A percentile compares a stretch with the other conserved stretches of the same genome.
Evolutionary conservation across 176 grass and related monocot species (phyloP).

Genomic region (Oryza brachyantha): DNA sequence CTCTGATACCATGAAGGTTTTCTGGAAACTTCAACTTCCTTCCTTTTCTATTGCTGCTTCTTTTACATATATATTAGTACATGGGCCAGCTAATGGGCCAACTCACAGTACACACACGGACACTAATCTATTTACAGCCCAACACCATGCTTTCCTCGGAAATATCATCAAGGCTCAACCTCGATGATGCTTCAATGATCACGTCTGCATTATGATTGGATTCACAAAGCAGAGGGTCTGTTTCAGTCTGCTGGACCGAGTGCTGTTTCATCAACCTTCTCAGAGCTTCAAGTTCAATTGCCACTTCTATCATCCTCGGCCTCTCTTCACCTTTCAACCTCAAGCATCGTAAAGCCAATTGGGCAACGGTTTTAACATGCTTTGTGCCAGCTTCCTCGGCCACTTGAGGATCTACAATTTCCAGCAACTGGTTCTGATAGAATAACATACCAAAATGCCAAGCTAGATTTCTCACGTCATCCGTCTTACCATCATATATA

Average conservation of each 20-base stretch:
- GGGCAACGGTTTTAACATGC: slow-evolving; percentile 44
- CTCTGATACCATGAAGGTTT: no score
- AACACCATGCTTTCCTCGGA: slow-evolving; percentile 10
- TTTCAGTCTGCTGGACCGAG: slow-evolving; percentile 9
- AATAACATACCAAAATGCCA: slow-evolving; percentile 34
- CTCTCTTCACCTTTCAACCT: slow-evolving; percentile 41
- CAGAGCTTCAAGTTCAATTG: slow-evolving; percentile 53
- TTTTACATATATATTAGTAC: no score
- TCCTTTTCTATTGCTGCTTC: no score
- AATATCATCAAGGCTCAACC: not conserved
- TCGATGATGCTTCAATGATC: not conserved
- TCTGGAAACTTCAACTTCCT: no score
- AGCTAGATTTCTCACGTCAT: slow-evolving; percentile 37
- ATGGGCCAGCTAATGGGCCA: no score
- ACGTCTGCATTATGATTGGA: not conserved
- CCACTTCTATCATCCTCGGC: slow-evolving; percentile 49
- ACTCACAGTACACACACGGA: no score
- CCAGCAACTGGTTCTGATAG: slow-evolving; percentile 31
- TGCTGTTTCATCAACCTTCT: slow-evolving; percentile 48
- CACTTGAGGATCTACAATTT: slow-evolving; percentile 39
- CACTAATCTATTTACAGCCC: no score
- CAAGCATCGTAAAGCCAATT: slow-evolving; percentile 48
- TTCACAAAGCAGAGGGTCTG: not conserved
- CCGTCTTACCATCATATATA: slow-evolving; percentile 13
- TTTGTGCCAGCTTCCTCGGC: slow-evolving; percentile 39